Evolutionary conservation across 495 filamentous ascomycete species (phyloP), one percentile per base, ranked within the genome.

Genomic region (Friedmanniomyces endolithicus): DNA sequence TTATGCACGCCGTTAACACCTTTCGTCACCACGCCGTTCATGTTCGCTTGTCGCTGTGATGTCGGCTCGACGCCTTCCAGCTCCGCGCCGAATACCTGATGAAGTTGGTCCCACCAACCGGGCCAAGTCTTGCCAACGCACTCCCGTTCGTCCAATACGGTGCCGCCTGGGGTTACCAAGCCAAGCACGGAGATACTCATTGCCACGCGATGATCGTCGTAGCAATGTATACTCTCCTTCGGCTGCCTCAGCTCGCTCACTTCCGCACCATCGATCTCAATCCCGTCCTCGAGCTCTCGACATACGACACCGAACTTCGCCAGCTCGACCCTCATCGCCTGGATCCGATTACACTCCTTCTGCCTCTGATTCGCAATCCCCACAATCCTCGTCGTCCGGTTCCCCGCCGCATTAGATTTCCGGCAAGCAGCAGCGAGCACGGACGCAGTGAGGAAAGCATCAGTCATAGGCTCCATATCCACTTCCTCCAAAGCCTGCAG

Each of bases 81-180:
- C 23, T 78, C 68, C 25, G 84, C 86, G 14, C 78, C 74, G 71
- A 94, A 99, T 2, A 78, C 74, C 53, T 85, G 78, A 31, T 82
- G 79, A 50, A 95, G 65, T 39, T 81, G 79, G 67, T 99, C 94
- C 92, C 92, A 99, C 88, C 92, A 99, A 12, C 89, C 92, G 0
- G 92, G 92, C 92, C 94, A 99, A n/a, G 92, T 99, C 77, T 99
- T 99, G 40, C 84, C 90, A 20, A 87, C 85, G 65, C 92, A 99
- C 65, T 94, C 88, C 56, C 85, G 84, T 67, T 99, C 92, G 7
- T 82, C 73, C 50, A 99, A 83, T 27, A 95, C 70, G 1, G 87
- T 83, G 1, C 86, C 77, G 12, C 79, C 65, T 6, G 92, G 86
- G n/a, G 84, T 75, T 33, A 85, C 75, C 23, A 86, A 71, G 19